Evolutionary conservation across 1,139 yeast genomes (phyloP), one percentile per base, ranked within the genome.

Genomic region (Zygoascus hellenicus): DNA sequence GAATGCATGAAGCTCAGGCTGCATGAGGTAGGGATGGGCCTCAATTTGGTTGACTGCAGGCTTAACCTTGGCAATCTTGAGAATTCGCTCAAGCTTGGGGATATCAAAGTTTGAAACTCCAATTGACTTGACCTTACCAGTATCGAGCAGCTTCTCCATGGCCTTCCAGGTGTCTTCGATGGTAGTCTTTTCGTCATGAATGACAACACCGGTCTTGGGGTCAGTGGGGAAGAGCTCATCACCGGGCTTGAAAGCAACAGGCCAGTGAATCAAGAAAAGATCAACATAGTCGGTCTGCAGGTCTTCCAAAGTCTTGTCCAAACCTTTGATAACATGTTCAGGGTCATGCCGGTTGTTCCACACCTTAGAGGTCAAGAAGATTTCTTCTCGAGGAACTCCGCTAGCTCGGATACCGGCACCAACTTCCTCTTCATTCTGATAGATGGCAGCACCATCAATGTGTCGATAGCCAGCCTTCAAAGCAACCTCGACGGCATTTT

Each of bases 31-130:
- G 54, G 95, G 95, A 66, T 87, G 96, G 67, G 83, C 90, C 71
- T 88, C 96, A 61, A 88, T 82, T 69, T 88, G 96, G 60, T 84
- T 75, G 48, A 77, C 87, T 45, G 83, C 86, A 44, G 96, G 96
- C 60, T 71, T 76, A 60, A 87, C 79, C 56, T 71, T 76, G 54
- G 85, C 83, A 48, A 79, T 78, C 64, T 88, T 78, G 51, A 85
- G 69, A 57, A 87, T 72, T 61, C 86, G 95, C 60, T 76, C 79
- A 54, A 89, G 67, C 58, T 83, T 70, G 57, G 79, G 81, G 55
- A 88, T 92, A 51, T 72, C 71, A 70, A 83, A 86, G 74, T 89
- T 89, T 53, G 96, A 87, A 48, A 88, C 70, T 63, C 96, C 96
- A 60, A 88, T 79, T 45, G 89, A 77, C 61, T 73, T 80, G 61